Conservation (phyloP, 257 asterid species). For the Capsicum chinense region DNA sequence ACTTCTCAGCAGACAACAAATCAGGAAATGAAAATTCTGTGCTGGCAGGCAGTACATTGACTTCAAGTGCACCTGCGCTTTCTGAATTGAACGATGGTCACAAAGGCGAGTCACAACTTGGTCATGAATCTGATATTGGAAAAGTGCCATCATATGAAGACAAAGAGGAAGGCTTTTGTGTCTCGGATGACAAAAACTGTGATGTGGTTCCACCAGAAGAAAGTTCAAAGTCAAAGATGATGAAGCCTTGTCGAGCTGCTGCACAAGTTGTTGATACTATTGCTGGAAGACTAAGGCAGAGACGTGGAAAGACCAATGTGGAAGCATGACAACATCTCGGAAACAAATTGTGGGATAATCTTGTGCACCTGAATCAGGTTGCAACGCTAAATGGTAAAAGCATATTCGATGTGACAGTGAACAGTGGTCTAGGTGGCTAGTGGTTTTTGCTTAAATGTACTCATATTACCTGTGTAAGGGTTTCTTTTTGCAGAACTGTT, state of each 20-base stretch:
- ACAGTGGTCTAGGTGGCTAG: background rate
- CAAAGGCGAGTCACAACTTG: background rate
- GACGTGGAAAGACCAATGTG: conserved; percentile 37
- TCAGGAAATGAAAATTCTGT: conserved; percentile 28
- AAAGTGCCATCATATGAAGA: conserved; percentile 23
- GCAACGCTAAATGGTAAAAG: background rate
- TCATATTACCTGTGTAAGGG: background rate
- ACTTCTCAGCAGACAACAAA: conserved; percentile 28
- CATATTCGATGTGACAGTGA: background rate
- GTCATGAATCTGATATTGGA: background rate
- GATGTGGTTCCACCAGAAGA: conserved; percentile 36
- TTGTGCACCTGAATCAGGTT: conserved; percentile 22
- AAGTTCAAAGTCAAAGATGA: conserved; percentile 45
- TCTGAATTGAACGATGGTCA: conserved; percentile 15
- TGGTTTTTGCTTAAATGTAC: conserved; percentile 10
- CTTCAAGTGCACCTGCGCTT: background rate
- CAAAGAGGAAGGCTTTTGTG: conserved; percentile 31
- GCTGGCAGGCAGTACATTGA: conserved; percentile 28
- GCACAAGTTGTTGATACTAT: conserved; percentile 54
- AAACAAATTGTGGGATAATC: background rate
- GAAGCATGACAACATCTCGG: background rate
- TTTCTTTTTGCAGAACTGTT: background rate
- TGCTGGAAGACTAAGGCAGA: conserved; percentile 68
- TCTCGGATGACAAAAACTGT: conserved; percentile 23
- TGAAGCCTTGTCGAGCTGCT: conserved; percentile 40